A percentile compares a stretch with the other conserved stretches of the same genome.
Evolutionary conservation across 208 protist species (phyloP).

Genomic region (Angomonas deanei): DNA sequence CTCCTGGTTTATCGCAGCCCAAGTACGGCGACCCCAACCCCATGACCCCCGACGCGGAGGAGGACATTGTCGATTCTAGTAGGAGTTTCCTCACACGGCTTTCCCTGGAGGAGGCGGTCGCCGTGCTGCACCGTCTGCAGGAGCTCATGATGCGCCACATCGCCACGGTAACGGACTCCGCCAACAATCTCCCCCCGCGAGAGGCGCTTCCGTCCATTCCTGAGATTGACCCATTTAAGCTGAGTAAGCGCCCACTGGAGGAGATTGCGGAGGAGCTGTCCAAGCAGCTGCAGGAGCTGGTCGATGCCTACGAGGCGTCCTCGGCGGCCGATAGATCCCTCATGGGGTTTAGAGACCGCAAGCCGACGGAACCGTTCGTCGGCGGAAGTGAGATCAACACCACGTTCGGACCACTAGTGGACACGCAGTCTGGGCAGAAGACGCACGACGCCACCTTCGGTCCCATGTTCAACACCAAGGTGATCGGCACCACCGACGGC

Average conservation of each 20-base stretch:
- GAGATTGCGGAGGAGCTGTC: conserved; percentile 40
- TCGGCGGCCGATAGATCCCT: conserved; percentile 17
- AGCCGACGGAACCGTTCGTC: not conserved
- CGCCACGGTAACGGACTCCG: conserved; percentile 10
- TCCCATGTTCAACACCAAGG: not conserved
- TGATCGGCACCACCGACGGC: not conserved
- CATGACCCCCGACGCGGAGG: conserved; percentile 10
- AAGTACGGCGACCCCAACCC: not conserved
- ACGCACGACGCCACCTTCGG: not conserved
- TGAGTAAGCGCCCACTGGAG: conserved; percentile 33
- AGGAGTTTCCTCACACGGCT: conserved; percentile 26
- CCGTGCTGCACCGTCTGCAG: conserved; percentile 26
- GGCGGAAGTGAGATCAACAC: not conserved
- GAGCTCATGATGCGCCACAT: conserved; percentile 21
- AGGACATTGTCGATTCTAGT: conserved; percentile 16
- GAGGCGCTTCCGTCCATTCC: not conserved
- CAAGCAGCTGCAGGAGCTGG: conserved; percentile 21
- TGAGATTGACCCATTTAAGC: conserved; percentile 24
- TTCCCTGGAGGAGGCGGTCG: conserved; percentile 31
- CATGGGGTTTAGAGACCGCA: conserved; percentile 4
- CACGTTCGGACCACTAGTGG: not conserved
- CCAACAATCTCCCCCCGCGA: not conserved
- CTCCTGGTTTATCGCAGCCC: not conserved
- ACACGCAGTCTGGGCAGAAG: not conserved
- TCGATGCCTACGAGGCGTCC: conserved; percentile 13